phyloP scores from a whole-genome alignment of 2,329 filamentous ascomycete genomes.

The Metarhizium album region DNA sequence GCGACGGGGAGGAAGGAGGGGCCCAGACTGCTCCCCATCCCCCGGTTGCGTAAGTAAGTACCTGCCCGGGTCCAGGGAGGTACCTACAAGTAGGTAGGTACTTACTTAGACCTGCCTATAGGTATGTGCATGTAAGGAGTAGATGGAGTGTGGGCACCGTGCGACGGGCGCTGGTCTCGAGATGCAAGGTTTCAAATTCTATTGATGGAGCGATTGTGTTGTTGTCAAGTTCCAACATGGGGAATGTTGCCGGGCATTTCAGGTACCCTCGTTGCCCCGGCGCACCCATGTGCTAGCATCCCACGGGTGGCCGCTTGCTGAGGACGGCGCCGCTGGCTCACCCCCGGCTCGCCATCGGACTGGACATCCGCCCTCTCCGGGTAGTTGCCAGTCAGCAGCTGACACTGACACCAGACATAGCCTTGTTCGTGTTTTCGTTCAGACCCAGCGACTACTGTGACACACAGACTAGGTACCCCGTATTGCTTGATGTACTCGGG shows the following conservation, averaged over 20 bases:
- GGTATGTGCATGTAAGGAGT: no score
- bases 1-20: conserved; percentile 1
- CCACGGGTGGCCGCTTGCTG: not conserved
- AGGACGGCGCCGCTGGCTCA: not conserved
- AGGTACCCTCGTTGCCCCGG: not conserved
- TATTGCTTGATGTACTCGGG: no score
- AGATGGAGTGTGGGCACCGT: not conserved
- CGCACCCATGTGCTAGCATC: not conserved
- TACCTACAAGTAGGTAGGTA: no score
- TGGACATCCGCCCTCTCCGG: not conserved
- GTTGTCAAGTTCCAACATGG: not conserved
- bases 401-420: not conserved
- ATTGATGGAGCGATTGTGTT: not conserved
- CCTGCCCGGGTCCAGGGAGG: not conserved
- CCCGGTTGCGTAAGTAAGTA: not conserved
- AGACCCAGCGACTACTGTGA: not conserved
- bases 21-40: not conserved
- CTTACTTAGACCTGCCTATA: no score
- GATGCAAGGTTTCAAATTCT: not conserved
- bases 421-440: not conserved
- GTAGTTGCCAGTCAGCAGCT: not conserved
- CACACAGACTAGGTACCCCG: no score
- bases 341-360: not conserved
- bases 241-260: not conserved
- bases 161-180: not conserved